phyloP scores from a whole-genome alignment of 176 grass and related monocot genomes.

The Juncus effusus region DNA sequence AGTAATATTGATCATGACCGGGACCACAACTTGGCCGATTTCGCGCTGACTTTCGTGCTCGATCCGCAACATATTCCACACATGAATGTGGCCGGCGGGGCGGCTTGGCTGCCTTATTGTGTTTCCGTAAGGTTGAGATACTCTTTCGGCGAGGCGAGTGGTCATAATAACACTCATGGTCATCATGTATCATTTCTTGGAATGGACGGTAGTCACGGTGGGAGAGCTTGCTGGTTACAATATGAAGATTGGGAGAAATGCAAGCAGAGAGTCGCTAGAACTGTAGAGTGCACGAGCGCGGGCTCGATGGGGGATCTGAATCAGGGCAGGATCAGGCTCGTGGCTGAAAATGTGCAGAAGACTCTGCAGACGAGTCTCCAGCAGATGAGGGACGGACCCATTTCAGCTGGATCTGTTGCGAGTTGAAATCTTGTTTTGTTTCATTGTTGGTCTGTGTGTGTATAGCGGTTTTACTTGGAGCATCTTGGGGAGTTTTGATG shows the following conservation, averaged over 20 bases:
- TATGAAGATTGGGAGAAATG: constrained; percentile 93
- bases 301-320: constrained; percentile 54
- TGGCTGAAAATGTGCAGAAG: constrained; percentile 84
- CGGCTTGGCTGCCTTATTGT: constrained; percentile 96
- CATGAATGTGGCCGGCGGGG: constrained; percentile 95
- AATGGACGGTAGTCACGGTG: constrained; percentile 94
- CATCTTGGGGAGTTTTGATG: too few relatives aligned
- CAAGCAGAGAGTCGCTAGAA: constrained; percentile 77
- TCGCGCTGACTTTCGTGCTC: constrained; percentile 92
- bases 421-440: constrained; percentile 35
- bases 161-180: constrained; percentile 21
- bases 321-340: constrained; percentile 83
- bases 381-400: constrained; percentile 73
- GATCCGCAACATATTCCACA: constrained; percentile 80
- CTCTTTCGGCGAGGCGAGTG: constrained; percentile 59
- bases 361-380: constrained; percentile 64
- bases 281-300: constrained; percentile 70
- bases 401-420: constrained; percentile 63
- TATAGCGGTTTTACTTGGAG: too few relatives aligned
- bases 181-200: constrained; percentile 58
- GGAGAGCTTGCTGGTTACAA: constrained; percentile 83
- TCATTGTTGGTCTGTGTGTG: too few relatives aligned
- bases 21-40: constrained; percentile 72
- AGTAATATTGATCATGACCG: constrained; percentile 91
- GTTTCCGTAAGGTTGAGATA: constrained; percentile 79